phyloP scores from a whole-genome alignment of 2,329 filamentous ascomycete species.

The Lachnellula cervina region DNA sequence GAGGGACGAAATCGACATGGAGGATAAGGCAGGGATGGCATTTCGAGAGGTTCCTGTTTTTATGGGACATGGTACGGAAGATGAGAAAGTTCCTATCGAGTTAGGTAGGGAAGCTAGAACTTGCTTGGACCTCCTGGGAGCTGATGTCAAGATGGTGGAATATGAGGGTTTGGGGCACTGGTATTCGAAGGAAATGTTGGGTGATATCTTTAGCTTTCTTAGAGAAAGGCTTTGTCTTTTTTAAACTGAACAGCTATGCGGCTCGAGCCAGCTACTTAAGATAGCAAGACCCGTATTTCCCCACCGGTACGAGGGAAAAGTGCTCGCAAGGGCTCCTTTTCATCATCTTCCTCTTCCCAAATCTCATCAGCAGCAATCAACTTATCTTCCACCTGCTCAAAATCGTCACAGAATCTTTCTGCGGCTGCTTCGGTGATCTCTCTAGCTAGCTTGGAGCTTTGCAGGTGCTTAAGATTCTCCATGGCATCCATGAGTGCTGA shows the following conservation, averaged over 20 bases:
- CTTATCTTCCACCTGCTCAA: constrained; percentile 63
- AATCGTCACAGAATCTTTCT: constrained; percentile 78
- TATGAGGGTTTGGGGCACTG: constrained; percentile 43
- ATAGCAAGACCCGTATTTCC: constrained; percentile 32
- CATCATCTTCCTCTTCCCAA: constrained; percentile 23
- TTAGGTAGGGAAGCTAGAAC: constrained; percentile 34
- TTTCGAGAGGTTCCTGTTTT: constrained; percentile 38
- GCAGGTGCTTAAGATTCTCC: constrained; percentile 70
- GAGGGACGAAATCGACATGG: constrained; percentile 17
- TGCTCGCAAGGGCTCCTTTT: constrained; percentile 20
- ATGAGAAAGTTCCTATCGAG: constrained; percentile 37
- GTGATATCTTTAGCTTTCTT: constrained; percentile 35
- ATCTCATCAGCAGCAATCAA: constrained; percentile 55
- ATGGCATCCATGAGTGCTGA: constrained; percentile 90
- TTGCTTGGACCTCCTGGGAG: constrained; percentile 34
- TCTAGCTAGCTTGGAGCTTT: constrained; percentile 66
- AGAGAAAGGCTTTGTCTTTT: constrained; percentile 3
- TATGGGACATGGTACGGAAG: constrained; percentile 43
- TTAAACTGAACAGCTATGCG: too few relatives aligned
- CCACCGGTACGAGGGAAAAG: constrained; percentile 33
- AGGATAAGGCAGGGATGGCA: neutral
- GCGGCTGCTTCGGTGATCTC: constrained; percentile 79
- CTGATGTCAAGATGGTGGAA: constrained; percentile 33
- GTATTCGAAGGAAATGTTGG: constrained; percentile 40
- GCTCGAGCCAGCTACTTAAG: constrained; percentile 10